Conservation (phyloP, 495 filamentous ascomycete species). For the Penicillium atrosanguineum region DNA sequence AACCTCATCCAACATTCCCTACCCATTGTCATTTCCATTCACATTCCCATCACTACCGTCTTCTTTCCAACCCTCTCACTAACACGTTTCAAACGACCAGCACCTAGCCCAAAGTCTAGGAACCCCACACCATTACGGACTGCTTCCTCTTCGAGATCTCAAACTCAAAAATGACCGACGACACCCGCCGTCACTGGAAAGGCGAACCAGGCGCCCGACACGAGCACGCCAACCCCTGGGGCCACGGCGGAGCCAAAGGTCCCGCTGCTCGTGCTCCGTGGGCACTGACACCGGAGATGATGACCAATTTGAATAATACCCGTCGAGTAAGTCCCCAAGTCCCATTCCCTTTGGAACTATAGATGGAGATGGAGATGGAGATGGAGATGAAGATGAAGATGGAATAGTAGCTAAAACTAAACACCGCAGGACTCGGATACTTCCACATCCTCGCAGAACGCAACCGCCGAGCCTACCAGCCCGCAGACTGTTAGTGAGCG, state of each 20-base stretch:
- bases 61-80: not conserved
- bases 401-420: not conserved
- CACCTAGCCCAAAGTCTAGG: not conserved
- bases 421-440: slow-evolving; percentile 20
- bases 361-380: no score
- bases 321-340: slow-evolving; percentile 18
- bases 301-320: slow-evolving; percentile 2
- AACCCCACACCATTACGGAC: slow-evolving; percentile 3
- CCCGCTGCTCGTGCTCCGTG: slow-evolving; percentile 24
- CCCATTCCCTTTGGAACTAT: not conserved
- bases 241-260: slow-evolving; percentile 33
- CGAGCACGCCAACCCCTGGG: slow-evolving; percentile 46
- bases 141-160: slow-evolving; percentile 10
- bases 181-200: slow-evolving; percentile 38
- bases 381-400: no score
- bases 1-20: not conserved
- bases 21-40: not conserved
- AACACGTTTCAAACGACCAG: no score
- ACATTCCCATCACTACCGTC: not conserved
- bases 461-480: slow-evolving; percentile 3
- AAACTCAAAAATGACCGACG: slow-evolving; percentile 28
- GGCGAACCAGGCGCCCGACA: slow-evolving; percentile 38
- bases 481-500: slow-evolving; percentile 26
- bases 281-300: slow-evolving; percentile 23
- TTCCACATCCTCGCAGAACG: slow-evolving; percentile 20